Conservation (phyloP, 2,329 filamentous ascomycete genomes). For the Ceratocystis cubensis region DNA sequence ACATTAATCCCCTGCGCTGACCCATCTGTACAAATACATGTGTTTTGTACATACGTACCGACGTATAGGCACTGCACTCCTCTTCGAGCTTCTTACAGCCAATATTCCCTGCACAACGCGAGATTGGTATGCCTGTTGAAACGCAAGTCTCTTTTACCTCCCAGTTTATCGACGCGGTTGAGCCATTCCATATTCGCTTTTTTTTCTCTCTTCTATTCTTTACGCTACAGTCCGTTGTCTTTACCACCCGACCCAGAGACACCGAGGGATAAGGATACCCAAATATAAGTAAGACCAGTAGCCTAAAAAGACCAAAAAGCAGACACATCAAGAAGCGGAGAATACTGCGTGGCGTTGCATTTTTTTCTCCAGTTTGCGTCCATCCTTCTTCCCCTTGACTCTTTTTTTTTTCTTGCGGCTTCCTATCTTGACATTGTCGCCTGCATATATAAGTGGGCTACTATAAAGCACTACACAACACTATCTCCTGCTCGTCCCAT, state of each 20-base stretch:
- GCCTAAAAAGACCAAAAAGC: background rate
- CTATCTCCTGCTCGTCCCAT: background rate
- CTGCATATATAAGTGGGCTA: slow-evolving; percentile 11
- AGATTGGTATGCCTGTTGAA: background rate
- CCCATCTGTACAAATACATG: background rate
- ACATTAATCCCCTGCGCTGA: background rate
- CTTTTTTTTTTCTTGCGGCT: background rate
- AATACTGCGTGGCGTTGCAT: slow-evolving; percentile 6
- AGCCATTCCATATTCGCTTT: background rate
- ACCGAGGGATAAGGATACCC: background rate
- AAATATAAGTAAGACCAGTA: background rate
- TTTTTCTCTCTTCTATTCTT: background rate
- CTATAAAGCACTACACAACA: background rate
- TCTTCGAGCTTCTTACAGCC: background rate
- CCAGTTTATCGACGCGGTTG: background rate
- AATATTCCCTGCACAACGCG: background rate
- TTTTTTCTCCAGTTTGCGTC: background rate
- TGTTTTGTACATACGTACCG: background rate
- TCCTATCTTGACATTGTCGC: slow-evolving; percentile 1
- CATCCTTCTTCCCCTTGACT: background rate
- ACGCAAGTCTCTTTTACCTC: background rate
- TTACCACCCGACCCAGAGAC: background rate
- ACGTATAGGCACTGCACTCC: background rate
- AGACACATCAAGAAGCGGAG: slow-evolving; percentile 1
- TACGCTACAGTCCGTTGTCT: background rate